Evolutionary conservation across 2,329 filamentous ascomycete species (phyloP).

Genomic region (Aspergillus sp.): DNA sequence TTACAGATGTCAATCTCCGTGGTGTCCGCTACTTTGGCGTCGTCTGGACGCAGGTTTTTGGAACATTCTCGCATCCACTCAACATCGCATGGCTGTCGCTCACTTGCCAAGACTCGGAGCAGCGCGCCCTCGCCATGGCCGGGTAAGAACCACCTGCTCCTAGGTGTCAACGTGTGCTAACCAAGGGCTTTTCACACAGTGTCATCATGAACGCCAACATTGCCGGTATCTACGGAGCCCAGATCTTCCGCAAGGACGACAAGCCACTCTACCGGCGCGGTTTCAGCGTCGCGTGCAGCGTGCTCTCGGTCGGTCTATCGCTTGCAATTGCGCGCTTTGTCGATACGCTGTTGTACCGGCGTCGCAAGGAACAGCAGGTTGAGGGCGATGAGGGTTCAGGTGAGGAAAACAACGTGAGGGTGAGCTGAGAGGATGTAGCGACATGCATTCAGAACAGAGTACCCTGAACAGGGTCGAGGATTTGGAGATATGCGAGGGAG

Average conservation of each 20-base stretch:
- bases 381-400: not conserved
- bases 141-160: not conserved
- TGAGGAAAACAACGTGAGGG: not conserved
- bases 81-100: constrained; percentile 66
- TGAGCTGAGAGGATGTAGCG: not conserved
- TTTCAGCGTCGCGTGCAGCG: constrained; percentile 12
- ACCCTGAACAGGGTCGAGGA: no score
- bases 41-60: constrained; percentile 13
- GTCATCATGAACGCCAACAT: constrained; percentile 67
- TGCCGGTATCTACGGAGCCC: constrained; percentile 64
- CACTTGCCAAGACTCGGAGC: constrained; percentile 59
- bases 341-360: constrained; percentile 8
- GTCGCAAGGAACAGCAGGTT: constrained; percentile 2
- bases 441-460: no score
- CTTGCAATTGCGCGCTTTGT: constrained; percentile 11
- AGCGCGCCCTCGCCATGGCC: constrained; percentile 65
- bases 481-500: no score
- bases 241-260: constrained; percentile 55
- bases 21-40: constrained; percentile 17
- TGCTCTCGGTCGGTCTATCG: constrained; percentile 13
- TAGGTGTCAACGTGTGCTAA: not conserved
- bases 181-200: constrained; percentile 15
- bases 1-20: constrained; percentile 12
- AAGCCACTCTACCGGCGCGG: constrained; percentile 28
- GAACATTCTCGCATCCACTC: constrained; percentile 34